Evolutionary conservation across 148 eudicot genomes (phyloP), one percentile per base, ranked within the genome.

Genomic region (Cornus controversa): DNA sequence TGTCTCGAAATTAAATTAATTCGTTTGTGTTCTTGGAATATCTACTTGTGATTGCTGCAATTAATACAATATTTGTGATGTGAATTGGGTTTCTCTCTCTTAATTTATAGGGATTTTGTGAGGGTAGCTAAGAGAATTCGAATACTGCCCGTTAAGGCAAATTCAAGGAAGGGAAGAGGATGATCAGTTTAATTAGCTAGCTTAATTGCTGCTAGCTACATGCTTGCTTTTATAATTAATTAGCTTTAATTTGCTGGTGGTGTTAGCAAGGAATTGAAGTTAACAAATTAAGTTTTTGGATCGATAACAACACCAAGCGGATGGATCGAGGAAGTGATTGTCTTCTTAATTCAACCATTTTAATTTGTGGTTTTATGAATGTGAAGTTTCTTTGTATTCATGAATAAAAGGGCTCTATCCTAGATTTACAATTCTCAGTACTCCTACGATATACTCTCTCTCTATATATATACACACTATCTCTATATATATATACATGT

Each of bases 41-140:
- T 31, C 1, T 31, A 31, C 34, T 31, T 31, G 1, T 29, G 3
- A 31, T 31, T 31, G 34, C 4, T 31, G 2, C 34, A 31, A 29
- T 29, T 3, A 29, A 31, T 31, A 31, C 34, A 31, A 31, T 31
- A 31, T n/a, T n/a, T n/a, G n/a, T 31, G 34, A 31, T 31, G 34
- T 31, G 20, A 15, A 54, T 54, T 54, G 18, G 62, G 62, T 54
- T 54, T 34, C 18, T 50, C 50, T 40, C 42, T 31, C 34, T 31
- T 31, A 31, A 31, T 31, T 31, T 70, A 47, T 83, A 93, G 98
- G 75, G 94, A 93, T 87, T 93, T 93, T 78, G 94, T 91, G 29
- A 83, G 92, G 82, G 94, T 93, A 72, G 94, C 98, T 2, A 93
- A 86, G 82, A 90, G 98, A 86, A 90, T 91, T 75, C 88, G 98